Evolutionary conservation across 805 yeast genomes (phyloP), one percentile per base, ranked within the genome.

Genomic region (Lipomyces anomalus): DNA sequence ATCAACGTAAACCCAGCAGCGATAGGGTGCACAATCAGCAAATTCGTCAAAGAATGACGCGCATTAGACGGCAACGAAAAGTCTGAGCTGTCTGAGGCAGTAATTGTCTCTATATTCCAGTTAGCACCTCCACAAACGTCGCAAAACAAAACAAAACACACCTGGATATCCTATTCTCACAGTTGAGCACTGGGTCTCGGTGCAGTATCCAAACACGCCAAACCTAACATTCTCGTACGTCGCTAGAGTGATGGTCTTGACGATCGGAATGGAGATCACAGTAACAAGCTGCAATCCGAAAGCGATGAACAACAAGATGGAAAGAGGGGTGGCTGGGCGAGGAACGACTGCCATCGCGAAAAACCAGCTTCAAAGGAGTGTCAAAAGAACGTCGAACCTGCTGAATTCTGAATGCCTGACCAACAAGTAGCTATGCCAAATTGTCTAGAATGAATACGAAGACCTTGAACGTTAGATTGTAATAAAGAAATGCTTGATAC

Each of bases 191-290:
- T 38, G 36, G 1, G 53, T 53, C 3, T 58, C 58, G 4, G 63
- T 56, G 61, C 90, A 83, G 54, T 76, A 71, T 1, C 90, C 90
- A 63, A 80, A 80, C 1, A 82, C 84, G 2, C 90, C 90, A 57
- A 79, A 83, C 51, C 66, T 61, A 58, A 70, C 70, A 17, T 71
- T 75, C 18, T 67, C 65, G 57, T 68, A 76, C 1, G 70, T 61
- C 40, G 83, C 74, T 2, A 83, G 68, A 2, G 74, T 57, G 22
- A 82, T 67, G 18, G 52, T 48, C 7, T 61, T 57, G 0, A 83
- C 72, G 13, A 82, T 63, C 0, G 90, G 90, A 2, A 73, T 80
- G 0, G 87, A 69, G 6, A 82, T 53, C 4, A 80, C 72, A 1
- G 87, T 74, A 1, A 81, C 58, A 16, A 81, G 60, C 53, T 81